Conservation (phyloP, 345 rosid species). For the Acer negundo region DNA sequence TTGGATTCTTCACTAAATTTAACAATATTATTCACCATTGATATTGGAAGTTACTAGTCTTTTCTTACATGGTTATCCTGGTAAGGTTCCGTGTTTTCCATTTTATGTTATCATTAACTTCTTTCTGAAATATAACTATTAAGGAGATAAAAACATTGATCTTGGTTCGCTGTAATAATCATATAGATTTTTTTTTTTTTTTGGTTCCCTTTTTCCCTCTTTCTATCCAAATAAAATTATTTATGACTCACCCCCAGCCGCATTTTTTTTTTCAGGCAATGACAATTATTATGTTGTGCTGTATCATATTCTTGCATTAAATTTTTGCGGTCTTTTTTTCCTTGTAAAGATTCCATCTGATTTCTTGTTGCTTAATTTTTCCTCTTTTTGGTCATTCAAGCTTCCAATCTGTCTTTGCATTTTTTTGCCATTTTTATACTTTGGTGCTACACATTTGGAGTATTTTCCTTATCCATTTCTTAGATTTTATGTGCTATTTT, state of each 20-base stretch:
- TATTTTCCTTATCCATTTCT: neutral
- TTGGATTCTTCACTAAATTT: constrained; percentile 11
- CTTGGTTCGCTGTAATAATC: neutral
- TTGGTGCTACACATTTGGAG: neutral
- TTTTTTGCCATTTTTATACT: neutral
- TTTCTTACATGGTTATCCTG: neutral
- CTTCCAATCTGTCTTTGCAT: neutral
- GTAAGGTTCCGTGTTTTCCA: neutral
- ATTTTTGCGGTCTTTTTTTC: neutral
- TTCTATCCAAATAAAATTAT: neutral
- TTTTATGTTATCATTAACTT: neutral
- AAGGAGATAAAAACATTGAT: neutral
- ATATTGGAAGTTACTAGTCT: neutral
- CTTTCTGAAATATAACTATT: neutral
- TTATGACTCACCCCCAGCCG: neutral
- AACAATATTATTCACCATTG: neutral
- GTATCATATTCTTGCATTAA: neutral
- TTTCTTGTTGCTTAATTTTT: neutral
- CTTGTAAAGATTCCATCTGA: neutral
- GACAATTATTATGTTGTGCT: neutral
- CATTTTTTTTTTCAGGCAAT: neutral
- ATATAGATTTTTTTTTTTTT: neutral
- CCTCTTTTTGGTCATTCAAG: constrained; percentile 2
- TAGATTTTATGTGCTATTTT: neutral
- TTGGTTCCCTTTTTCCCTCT: neutral